Conservation (phyloP, 1,139 yeast species). For the Scheffersomyces segobiensis region DNA sequence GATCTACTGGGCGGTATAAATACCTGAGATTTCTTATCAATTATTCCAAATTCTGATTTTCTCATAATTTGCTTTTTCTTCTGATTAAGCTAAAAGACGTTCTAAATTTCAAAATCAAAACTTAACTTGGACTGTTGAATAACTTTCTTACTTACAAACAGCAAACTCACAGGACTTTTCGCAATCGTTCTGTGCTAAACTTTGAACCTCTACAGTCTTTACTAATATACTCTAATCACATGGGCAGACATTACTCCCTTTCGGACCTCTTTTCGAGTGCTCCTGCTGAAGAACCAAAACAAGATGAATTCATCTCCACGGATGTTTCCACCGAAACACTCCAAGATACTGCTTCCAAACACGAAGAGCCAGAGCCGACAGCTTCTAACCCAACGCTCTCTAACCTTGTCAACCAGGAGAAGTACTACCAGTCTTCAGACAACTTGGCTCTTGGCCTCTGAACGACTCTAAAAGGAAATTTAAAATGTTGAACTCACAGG, state of each 20-base stretch:
- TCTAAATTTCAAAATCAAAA: neutral
- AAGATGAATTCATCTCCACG: neutral
- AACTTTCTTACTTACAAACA: neutral
- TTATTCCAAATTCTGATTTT: neutral
- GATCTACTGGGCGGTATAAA: neutral
- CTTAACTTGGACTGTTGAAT: neutral
- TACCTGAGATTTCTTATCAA: neutral
- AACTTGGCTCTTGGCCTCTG: slow-evolving; percentile 33
- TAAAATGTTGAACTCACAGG: neutral
- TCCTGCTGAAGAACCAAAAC: neutral
- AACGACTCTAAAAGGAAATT: neutral
- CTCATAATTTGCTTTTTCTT: neutral
- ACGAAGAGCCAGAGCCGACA: slow-evolving; percentile 7
- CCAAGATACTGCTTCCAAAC: neutral
- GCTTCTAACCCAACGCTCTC: slow-evolving; percentile 13
- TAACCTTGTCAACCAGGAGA: slow-evolving; percentile 22
- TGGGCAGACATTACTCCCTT: neutral
- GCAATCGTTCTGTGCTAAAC: neutral
- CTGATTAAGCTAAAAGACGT: neutral
- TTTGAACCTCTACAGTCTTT: neutral
- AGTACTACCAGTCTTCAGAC: slow-evolving; percentile 28
- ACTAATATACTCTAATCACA: neutral
- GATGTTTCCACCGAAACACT: neutral
- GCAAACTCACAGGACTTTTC: neutral
- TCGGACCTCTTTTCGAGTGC: neutral